These are phyloP conservation scores for Noccaea bulbosa DNA, from an alignment of 345 rosid genomes.

Conservation along the genomic window DNA sequence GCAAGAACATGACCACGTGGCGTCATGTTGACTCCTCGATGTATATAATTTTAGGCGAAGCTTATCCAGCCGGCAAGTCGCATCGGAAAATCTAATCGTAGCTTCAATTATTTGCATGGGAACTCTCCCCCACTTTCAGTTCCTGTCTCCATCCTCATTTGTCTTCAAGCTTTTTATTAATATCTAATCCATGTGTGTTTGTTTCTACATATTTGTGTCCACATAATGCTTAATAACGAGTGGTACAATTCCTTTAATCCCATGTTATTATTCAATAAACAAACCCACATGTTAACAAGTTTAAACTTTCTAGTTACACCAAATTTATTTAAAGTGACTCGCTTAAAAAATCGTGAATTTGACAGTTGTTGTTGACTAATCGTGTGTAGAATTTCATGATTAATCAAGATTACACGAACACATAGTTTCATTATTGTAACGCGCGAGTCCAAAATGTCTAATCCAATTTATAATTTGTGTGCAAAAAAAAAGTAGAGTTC, in stretches of 20 bases:
- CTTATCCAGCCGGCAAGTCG: slow-evolving; percentile 48
- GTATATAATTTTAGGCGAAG: not conserved
- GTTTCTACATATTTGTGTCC: slow-evolving; percentile 35
- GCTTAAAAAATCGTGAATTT: not conserved
- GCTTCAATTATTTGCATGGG: slow-evolving; percentile 46
- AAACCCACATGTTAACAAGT: slow-evolving; percentile 26
- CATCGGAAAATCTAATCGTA: slow-evolving; percentile 43
- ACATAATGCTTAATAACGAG: slow-evolving; percentile 4
- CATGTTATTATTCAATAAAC: slow-evolving; percentile 38
- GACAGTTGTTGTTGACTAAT: slow-evolving; percentile 29
- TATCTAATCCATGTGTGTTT: slow-evolving; percentile 33
- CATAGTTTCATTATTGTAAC: slow-evolving; percentile 10
- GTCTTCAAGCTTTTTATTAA: slow-evolving; percentile 29
- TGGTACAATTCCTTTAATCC: not conserved
- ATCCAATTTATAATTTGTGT: not conserved
- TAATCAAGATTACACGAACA: slow-evolving; percentile 40
- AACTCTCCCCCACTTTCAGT: slow-evolving; percentile 43
- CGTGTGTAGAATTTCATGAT: slow-evolving; percentile 20
- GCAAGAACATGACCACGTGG: slow-evolving; percentile 36
- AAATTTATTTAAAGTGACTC: not conserved
- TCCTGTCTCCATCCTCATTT: slow-evolving; percentile 40
- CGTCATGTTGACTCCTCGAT: slow-evolving; percentile 28
- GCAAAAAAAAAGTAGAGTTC: not conserved
- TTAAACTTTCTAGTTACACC: not conserved
- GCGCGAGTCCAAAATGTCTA: slow-evolving; percentile 36